A percentile compares a stretch with the other conserved stretches of the same genome.
phyloP scores from a whole-genome alignment of 2,329 filamentous ascomycete species.

The Fusarium sp. region DNA sequence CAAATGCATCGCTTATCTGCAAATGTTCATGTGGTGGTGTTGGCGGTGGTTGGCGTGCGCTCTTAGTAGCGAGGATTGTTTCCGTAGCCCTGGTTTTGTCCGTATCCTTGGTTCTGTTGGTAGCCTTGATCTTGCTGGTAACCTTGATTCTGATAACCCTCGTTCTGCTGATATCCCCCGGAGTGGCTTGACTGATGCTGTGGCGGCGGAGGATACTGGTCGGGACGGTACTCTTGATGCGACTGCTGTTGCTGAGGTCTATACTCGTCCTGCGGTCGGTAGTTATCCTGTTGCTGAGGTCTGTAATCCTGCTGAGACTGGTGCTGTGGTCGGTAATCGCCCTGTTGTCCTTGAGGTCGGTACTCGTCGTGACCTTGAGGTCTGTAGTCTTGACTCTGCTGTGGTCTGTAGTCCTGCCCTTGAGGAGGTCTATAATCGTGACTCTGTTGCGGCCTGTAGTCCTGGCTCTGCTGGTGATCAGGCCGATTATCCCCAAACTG shows the following conservation, averaged over 20 bases:
- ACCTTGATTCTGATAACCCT: slow-evolving; percentile 16
- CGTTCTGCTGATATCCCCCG: slow-evolving; percentile 36
- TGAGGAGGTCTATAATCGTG: slow-evolving; percentile 15
- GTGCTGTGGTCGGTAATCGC: slow-evolving; percentile 7
- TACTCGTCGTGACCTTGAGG: slow-evolving; percentile 5
- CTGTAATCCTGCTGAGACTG: slow-evolving; percentile 15
- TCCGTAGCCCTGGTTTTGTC: slow-evolving; percentile 2
- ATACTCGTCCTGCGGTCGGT: slow-evolving; percentile 19
- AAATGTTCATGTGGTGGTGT: neutral
- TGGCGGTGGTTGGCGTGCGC: neutral
- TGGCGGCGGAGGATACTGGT: slow-evolving; percentile 26
- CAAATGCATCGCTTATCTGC: neutral
- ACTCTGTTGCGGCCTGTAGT: slow-evolving; percentile 20
- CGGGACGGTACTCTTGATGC: slow-evolving; percentile 35
- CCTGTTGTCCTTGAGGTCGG: slow-evolving; percentile 1
- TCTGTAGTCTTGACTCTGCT: neutral
- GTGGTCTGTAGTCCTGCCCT: neutral
- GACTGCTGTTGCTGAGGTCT: slow-evolving; percentile 27
- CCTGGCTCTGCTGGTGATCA: slow-evolving; percentile 12
- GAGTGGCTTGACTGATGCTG: slow-evolving; percentile 22
- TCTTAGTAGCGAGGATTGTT: neutral
- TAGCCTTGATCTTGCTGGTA: slow-evolving; percentile 4
- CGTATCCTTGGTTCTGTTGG: neutral
- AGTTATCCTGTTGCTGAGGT: slow-evolving; percentile 7
- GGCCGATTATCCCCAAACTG: slow-evolving; percentile 36